Evolutionary conservation across 805 yeast species (phyloP).

Genomic region (Wickerhamomyces rabaulensis): DNA sequence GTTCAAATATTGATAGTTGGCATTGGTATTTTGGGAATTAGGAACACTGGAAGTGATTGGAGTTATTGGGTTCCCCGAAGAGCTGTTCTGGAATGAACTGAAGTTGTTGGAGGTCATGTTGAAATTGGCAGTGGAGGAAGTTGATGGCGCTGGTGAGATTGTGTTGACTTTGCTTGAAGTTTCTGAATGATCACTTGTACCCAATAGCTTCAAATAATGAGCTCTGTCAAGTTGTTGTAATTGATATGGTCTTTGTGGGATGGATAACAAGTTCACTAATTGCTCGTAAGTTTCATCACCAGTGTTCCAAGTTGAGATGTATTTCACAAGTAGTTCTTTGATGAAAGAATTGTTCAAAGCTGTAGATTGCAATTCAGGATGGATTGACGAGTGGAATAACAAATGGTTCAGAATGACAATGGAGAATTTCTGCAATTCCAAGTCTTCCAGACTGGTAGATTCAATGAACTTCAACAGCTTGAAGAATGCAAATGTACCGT

Average conservation of each 20-base stretch:
- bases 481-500: slow-evolving; percentile 32
- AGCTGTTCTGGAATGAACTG: background rate
- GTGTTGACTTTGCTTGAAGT: slow-evolving; percentile 1
- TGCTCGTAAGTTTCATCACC: slow-evolving; percentile 22
- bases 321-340: slow-evolving; percentile 17
- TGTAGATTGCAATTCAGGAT: slow-evolving; percentile 7
- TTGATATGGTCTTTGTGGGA: background rate
- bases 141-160: slow-evolving; percentile 7
- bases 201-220: slow-evolving; percentile 3
- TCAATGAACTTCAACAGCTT: slow-evolving; percentile 30
- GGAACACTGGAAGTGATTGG: background rate
- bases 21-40: background rate
- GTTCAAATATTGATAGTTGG: background rate
- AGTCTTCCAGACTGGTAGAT: slow-evolving; percentile 28
- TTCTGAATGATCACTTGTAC: slow-evolving; percentile 2
- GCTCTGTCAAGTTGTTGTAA: slow-evolving; percentile 3
- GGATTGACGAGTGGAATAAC: slow-evolving; percentile 15
- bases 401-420: slow-evolving; percentile 27
- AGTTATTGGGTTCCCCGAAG: background rate
- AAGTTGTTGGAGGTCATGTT: background rate
- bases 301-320: slow-evolving; percentile 30
- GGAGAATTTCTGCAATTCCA: slow-evolving; percentile 28
- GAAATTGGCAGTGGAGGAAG: slow-evolving; percentile 27
- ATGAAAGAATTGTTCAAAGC: slow-evolving; percentile 22
- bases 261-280: slow-evolving; percentile 6